Conservation (phyloP, 106 monocot genomes). For the Narthecium ossifragum region DNA sequence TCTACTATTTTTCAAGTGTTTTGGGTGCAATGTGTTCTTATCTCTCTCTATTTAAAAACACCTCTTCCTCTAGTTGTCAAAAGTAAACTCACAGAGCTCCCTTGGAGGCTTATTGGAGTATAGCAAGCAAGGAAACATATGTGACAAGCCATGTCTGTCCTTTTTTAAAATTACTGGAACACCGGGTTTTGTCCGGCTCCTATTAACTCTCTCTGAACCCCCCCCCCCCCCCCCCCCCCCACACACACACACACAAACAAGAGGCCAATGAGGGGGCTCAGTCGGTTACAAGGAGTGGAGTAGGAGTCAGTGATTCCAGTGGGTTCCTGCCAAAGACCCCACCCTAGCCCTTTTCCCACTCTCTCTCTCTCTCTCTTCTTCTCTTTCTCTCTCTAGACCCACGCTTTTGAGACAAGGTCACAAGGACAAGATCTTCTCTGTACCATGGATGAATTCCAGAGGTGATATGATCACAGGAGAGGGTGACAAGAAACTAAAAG, state of each 20-base stretch:
- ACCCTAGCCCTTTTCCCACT: no score
- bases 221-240: no score
- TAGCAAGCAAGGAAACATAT: no score
- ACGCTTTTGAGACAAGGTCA: constrained; percentile 12
- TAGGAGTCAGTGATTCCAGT: constrained; percentile 41
- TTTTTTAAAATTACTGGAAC: no score
- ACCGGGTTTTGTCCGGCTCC: no score
- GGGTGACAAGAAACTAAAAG: constrained; percentile 5
- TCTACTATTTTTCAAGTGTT: no score
- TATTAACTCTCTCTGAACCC: constrained; percentile 2
- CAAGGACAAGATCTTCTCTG: constrained; percentile 43
- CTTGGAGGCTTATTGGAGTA: no score
- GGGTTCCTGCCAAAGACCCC: constrained; percentile 11
- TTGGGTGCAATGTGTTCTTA: no score
- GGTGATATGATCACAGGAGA: constrained; percentile 19
- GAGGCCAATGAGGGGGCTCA: constrained; percentile 16
- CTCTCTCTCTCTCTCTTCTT: background rate
- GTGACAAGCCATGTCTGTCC: no score
- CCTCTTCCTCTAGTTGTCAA: constrained; percentile 4
- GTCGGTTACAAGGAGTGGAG: constrained; percentile 33
- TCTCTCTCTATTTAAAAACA: no score
- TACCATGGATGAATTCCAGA: constrained; percentile 19
- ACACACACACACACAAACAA: constrained; percentile 3
- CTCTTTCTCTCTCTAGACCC: background rate
- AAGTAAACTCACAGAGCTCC: constrained; percentile 10